These are phyloP conservation scores for Zymoseptoria crescenta DNA, from an alignment of 2,329 filamentous ascomycete species.

Conservation along the genomic window DNA sequence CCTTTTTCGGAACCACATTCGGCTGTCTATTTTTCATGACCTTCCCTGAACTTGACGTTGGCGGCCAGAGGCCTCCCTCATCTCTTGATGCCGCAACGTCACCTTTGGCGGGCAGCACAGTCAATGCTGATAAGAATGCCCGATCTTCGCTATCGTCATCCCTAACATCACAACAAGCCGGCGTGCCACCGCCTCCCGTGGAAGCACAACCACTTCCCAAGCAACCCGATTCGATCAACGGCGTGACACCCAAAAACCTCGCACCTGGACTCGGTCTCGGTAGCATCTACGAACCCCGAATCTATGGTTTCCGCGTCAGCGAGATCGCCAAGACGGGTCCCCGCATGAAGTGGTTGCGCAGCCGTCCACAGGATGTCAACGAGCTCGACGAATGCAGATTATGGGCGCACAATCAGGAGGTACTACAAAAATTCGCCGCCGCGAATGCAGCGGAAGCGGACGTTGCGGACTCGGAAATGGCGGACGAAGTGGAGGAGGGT, in stretches of 20 bases:
- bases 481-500: constrained; percentile 23
- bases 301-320: constrained; percentile 93
- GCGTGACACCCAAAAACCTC: constrained; percentile 77
- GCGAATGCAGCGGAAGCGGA: constrained; percentile 9
- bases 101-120: constrained; percentile 7
- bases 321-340: constrained; percentile 85
- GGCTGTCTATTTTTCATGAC: constrained; percentile 97
- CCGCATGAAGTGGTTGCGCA: constrained; percentile 92
- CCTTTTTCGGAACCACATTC: constrained; percentile 97
- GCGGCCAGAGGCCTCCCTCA: constrained; percentile 26
- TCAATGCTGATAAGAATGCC: constrained; percentile 13
- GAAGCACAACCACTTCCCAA: constrained; percentile 26
- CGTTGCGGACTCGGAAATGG: constrained; percentile 26
- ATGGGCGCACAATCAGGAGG: constrained; percentile 27
- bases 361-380: constrained; percentile 68
- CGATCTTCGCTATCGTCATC: constrained; percentile 25
- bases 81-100: constrained; percentile 6
- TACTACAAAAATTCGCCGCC: constrained; percentile 7
- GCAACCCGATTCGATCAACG: constrained; percentile 62
- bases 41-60: constrained; percentile 88
- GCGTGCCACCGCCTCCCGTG: constrained; percentile 7
- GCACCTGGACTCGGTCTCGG: constrained; percentile 74
- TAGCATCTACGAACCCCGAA: constrained; percentile 87
- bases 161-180: constrained; percentile 26
- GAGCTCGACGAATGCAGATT: constrained; percentile 68